phyloP scores from a whole-genome alignment of 495 filamentous ascomycete genomes.

The Penicillium flavigenum region DNA sequence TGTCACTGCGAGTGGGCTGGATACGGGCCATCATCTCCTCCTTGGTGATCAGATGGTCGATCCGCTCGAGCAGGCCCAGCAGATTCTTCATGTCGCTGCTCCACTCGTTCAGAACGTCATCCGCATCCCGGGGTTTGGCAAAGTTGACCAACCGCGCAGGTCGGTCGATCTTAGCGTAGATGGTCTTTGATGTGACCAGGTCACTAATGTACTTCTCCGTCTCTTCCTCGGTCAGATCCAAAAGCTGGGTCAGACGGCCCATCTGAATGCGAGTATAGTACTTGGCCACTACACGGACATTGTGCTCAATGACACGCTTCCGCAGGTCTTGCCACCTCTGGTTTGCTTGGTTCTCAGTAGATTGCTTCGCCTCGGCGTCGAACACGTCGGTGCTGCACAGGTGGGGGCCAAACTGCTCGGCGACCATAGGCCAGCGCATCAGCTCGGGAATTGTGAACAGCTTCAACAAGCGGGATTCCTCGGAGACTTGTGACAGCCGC shows the following conservation, averaged over 20 bases:
- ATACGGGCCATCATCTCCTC: slow-evolving; percentile 99
- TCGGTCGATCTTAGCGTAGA: slow-evolving; percentile 96
- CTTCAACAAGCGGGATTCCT: slow-evolving; percentile 79
- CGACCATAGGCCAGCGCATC: slow-evolving; percentile 96
- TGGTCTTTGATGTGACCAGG: slow-evolving; percentile 91
- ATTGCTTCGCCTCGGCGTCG: slow-evolving; percentile 52
- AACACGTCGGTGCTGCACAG: slow-evolving; percentile 93
- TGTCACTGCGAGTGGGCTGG: slow-evolving; percentile 64
- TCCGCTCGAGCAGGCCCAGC: slow-evolving; percentile 84
- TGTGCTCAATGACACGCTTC: slow-evolving; percentile 98
- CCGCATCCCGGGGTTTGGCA: slow-evolving; percentile 88
- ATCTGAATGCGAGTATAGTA: slow-evolving; percentile 98
- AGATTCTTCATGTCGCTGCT: slow-evolving; percentile 98
- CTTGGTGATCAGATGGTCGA: slow-evolving; percentile 98
- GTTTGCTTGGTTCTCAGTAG: slow-evolving; percentile 70
- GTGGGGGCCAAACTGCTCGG: slow-evolving; percentile 80
- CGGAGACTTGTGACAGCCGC: slow-evolving; percentile 64
- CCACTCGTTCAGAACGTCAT: slow-evolving; percentile 98
- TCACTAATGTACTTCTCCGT: slow-evolving; percentile 97
- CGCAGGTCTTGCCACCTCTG: slow-evolving; percentile 89
- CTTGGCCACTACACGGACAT: slow-evolving; percentile 93
- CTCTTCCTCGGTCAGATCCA: slow-evolving; percentile 91
- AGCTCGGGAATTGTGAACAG: slow-evolving; percentile 93
- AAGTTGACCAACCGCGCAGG: slow-evolving; percentile 90
- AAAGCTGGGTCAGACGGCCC: slow-evolving; percentile 78